Evolutionary conservation across 495 filamentous ascomycete species (phyloP).

Genomic region (Pyrenula aspistea): DNA sequence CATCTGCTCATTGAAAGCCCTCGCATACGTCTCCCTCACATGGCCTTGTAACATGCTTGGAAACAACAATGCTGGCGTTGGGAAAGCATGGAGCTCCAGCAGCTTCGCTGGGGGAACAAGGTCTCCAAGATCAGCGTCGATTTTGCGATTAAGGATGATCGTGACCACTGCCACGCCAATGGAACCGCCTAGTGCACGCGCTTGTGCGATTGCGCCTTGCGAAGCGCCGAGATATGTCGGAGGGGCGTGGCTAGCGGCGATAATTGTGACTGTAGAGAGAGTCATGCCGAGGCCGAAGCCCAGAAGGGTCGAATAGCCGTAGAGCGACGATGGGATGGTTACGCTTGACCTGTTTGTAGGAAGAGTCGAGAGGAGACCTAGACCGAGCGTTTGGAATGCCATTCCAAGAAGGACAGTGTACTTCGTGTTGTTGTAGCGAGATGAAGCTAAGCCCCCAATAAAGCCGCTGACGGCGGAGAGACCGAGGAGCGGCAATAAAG

Average conservation of each 20-base stretch:
- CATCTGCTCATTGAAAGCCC: conserved; percentile 18
- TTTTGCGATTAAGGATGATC: conserved; percentile 13
- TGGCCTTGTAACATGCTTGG: conserved; percentile 1
- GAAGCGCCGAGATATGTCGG: neutral
- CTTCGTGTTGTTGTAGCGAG: neutral
- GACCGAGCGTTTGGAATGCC: neutral
- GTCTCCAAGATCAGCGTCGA: conserved; percentile 5
- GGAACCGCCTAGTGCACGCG: conserved; percentile 17
- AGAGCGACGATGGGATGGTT: conserved; percentile 13
- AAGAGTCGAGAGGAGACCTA: neutral
- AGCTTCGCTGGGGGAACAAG: conserved; percentile 3
- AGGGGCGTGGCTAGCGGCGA: conserved; percentile 14
- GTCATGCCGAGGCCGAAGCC: conserved; percentile 37
- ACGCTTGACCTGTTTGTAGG: neutral
- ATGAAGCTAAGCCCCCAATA: neutral
- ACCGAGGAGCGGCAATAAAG: neutral
- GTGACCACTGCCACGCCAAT: conserved; percentile 15
- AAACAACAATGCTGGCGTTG: conserved; percentile 7
- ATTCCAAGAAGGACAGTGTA: neutral
- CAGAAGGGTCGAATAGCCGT: conserved; percentile 35
- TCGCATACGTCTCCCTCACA: conserved; percentile 11
- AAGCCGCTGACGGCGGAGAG: neutral
- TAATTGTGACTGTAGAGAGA: conserved; percentile 34
- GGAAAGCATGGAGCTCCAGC: conserved; percentile 1
- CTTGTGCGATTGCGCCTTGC: conserved; percentile 1